These are phyloP conservation scores for Talaromyces ruber DNA, from an alignment of 495 filamentous ascomycete species.

Conservation along the genomic window DNA sequence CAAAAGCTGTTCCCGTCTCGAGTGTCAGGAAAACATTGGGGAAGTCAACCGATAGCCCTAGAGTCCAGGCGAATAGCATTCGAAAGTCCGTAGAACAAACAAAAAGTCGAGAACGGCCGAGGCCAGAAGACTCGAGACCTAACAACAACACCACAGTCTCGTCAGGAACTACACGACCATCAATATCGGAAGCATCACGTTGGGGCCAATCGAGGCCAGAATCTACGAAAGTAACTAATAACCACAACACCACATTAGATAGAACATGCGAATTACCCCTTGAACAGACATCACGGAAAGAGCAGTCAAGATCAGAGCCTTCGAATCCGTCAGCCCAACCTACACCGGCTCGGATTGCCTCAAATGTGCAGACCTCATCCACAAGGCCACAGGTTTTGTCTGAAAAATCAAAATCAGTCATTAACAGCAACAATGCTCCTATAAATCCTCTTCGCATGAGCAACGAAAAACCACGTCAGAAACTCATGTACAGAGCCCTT, in stretches of 20 bases:
- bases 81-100: neutral
- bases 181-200: neutral
- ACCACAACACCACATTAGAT: neutral
- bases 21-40: neutral
- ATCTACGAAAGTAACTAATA: neutral
- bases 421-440: neutral
- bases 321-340: neutral
- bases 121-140: neutral
- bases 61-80: neutral
- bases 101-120: neutral
- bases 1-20: neutral
- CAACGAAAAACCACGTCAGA: conserved; percentile 30
- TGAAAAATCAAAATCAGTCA: conserved; percentile 1
- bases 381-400: neutral
- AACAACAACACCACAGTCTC: neutral
- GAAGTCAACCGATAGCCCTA: neutral
- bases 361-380: neutral
- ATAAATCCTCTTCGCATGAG: conserved; percentile 25
- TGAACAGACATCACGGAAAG: neutral
- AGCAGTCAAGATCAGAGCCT: neutral
- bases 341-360: neutral
- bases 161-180: neutral
- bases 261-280: neutral
- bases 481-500: conserved; percentile 39
- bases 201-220: neutral